Base-by-base conservation (phyloP, 371 early-diverging fungal species). In the Basidiobolus meristosporus region DNA sequence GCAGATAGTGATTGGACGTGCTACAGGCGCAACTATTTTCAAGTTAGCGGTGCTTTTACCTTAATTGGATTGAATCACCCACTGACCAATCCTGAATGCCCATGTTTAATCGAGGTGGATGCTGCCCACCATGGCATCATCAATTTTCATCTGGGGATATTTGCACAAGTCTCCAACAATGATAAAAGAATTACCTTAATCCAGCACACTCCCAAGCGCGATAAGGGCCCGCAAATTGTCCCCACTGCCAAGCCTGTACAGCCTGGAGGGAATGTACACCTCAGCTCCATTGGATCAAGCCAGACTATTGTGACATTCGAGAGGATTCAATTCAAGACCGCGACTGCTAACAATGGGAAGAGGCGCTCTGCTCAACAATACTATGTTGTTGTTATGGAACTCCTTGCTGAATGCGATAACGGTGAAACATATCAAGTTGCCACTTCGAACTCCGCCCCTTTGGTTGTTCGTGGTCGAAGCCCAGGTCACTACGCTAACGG, bases 201-300 rank as follows among this genome's bases (percentile, higher is more conserved):
- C 12, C 90, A 92, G 54, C 90, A 89, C 45, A 90, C 93, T 4
- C 75, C 90, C n/a, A 92, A 92, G 55, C 77, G 93, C 31, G 90
- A 90, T 56, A 87, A 87, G 47, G 90, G 90, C 0, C 89, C 90
- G 5, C 87, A 88, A 50, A 68, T 62, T 3, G 65, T 67, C 14
- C 88, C 88, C 10, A 44, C 47, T 10, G 70, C 72, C 14, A 68
- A 63, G 39, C 56, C 71, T 0, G 62, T 76, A 36, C 54, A 63
- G 14, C 62, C 75, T 9, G 77, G 74, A 18, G 74, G 76, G 5
- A 66, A 70, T 33, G 43, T 71, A 7, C 48, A 47, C 39, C 43
- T 63, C 44, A 68, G 63, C 42, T 47, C 67, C 1, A 57, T 68
- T 0, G 75, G 67, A 3, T 54, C 63, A 21, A 67, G 59, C 41